phyloP scores from a whole-genome alignment of 2,329 filamentous ascomycete genomes.

The Graphiopsis chlorocephala region DNA sequence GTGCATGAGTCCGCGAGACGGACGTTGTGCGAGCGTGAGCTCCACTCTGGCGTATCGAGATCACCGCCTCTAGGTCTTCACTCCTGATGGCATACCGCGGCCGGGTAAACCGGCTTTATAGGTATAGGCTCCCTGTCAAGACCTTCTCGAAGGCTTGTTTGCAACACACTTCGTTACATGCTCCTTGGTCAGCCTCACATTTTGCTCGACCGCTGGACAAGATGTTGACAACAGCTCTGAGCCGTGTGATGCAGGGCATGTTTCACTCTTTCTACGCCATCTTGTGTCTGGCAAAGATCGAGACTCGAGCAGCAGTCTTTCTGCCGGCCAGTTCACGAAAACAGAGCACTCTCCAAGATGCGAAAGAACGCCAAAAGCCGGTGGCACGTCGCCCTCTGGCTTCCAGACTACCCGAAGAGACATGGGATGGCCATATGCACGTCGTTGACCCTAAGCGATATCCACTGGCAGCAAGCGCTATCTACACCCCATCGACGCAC shows the following conservation, averaged over 20 bases:
- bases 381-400: neutral
- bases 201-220: neutral
- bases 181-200: neutral
- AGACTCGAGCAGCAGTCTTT: neutral
- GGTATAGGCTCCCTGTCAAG: neutral
- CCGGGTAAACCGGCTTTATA: slow-evolving; percentile 1
- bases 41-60: neutral
- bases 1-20: neutral
- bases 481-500: slow-evolving; percentile 10
- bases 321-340: neutral
- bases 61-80: neutral
- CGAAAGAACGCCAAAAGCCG: neutral
- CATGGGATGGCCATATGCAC: slow-evolving; percentile 53
- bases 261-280: slow-evolving; percentile 1
- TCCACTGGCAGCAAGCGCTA: slow-evolving; percentile 39
- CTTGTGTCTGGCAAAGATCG: neutral
- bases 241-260: neutral
- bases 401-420: neutral
- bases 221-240: neutral
- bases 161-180: neutral
- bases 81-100: neutral
- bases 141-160: neutral
- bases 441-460: slow-evolving; percentile 55
- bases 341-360: neutral
- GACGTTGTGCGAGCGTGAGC: slow-evolving; percentile 1